Evolutionary conservation across 345 rosid species (phyloP).

Genomic region (Pistacia atlantica): DNA sequence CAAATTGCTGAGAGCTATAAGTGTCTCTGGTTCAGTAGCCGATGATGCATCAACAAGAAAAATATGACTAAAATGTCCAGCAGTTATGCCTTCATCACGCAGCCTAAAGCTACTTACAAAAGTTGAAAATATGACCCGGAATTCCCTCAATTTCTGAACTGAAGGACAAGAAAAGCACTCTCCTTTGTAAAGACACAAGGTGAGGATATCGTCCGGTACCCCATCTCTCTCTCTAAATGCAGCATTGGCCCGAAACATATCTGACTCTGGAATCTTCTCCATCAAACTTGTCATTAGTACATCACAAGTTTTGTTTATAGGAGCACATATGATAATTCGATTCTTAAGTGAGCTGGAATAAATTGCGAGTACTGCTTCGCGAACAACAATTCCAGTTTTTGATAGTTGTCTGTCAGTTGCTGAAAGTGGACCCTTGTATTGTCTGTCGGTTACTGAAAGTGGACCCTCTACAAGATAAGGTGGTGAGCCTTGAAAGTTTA

Average conservation of each 20-base stretch:
- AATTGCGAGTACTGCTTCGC: slow-evolving; percentile 29
- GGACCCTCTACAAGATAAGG: slow-evolving; percentile 39
- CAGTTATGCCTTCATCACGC: slow-evolving; percentile 20
- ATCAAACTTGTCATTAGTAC: slow-evolving; percentile 36
- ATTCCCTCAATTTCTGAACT: slow-evolving; percentile 19
- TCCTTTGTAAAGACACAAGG: slow-evolving; percentile 23
- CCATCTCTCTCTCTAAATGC: slow-evolving; percentile 39
- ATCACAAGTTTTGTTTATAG: slow-evolving; percentile 38
- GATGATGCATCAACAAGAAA: slow-evolving; percentile 39
- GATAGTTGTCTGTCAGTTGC: slow-evolving; percentile 7
- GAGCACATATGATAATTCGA: slow-evolving; percentile 37
- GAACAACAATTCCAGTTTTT: not conserved
- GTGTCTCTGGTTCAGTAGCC: slow-evolving; percentile 41
- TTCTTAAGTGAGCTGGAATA: slow-evolving; percentile 8
- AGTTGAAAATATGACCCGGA: slow-evolving; percentile 36
- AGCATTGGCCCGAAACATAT: slow-evolving; percentile 44
- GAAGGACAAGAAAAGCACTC: slow-evolving; percentile 40
- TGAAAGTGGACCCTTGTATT: slow-evolving; percentile 14
- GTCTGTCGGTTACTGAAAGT: slow-evolving; percentile 9
- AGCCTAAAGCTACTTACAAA: slow-evolving; percentile 35
- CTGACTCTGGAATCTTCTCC: slow-evolving; percentile 17
- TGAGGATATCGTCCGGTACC: slow-evolving; percentile 32
- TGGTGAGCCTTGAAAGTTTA: slow-evolving; percentile 25
- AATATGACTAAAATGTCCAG: slow-evolving; percentile 41
- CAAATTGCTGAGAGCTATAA: slow-evolving; percentile 39